phyloP scores from a whole-genome alignment of 2,329 filamentous ascomycete species.

The Teratosphaeria epicoccoides region DNA sequence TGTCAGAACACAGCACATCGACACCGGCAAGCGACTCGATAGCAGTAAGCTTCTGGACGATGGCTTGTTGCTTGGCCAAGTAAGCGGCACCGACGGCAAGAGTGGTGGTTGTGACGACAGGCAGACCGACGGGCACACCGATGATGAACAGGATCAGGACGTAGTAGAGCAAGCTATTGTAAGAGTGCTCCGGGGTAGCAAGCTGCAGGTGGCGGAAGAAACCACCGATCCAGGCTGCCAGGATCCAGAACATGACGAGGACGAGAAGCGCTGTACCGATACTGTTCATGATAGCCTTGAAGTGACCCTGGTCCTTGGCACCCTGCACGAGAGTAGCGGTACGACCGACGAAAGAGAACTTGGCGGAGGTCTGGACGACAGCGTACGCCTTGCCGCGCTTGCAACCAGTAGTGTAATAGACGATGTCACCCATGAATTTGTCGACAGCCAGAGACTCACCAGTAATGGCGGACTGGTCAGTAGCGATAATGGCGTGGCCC shows the following conservation, averaged over 20 bases:
- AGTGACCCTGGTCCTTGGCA: constrained; percentile 65
- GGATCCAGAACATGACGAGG: constrained; percentile 67
- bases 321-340: constrained; percentile 65
- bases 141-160: constrained; percentile 63
- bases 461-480: constrained; percentile 71
- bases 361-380: constrained; percentile 56
- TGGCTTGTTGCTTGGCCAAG: constrained; percentile 66
- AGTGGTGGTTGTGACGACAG: constrained; percentile 68
- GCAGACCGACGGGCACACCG: constrained; percentile 69
- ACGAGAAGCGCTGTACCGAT: constrained; percentile 65
- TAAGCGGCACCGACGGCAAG: constrained; percentile 68
- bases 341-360: constrained; percentile 65
- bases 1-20: constrained; percentile 70
- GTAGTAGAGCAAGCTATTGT: constrained; percentile 57
- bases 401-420: constrained; percentile 73
- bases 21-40: constrained; percentile 69
- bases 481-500: constrained; percentile 57
- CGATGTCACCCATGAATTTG: constrained; percentile 65
- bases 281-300: constrained; percentile 76
- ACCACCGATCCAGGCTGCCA: constrained; percentile 65
- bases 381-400: constrained; percentile 69
- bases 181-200: constrained; percentile 46
- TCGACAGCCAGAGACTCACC: constrained; percentile 70
- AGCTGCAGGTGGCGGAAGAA: constrained; percentile 64
- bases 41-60: constrained; percentile 68